A percentile compares a stretch with the other conserved stretches of the same genome.
Evolutionary conservation across 2,329 filamentous ascomycete species (phyloP).

Genomic region (Falciphora oryzae): DNA sequence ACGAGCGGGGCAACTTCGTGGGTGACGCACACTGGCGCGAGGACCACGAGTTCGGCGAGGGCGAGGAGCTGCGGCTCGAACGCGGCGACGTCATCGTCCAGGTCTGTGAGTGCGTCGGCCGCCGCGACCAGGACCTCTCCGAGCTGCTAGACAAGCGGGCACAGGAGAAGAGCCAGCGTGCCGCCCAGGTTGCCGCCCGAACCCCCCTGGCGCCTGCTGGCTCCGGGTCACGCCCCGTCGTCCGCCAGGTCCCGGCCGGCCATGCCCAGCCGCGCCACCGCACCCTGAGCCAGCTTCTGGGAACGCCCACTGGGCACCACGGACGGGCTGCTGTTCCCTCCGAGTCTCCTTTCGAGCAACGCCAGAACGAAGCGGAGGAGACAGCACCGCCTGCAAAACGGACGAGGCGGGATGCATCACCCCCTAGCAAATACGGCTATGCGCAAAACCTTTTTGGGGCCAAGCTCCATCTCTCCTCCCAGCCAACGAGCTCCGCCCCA

Average conservation of each 20-base stretch:
- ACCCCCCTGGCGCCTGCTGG: slow-evolving; percentile 14
- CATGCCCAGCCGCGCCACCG: slow-evolving; percentile 36
- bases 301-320: slow-evolving; percentile 56
- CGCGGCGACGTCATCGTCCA: slow-evolving; percentile 71
- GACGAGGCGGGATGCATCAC: slow-evolving; percentile 30
- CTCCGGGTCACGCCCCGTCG: slow-evolving; percentile 17
- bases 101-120: slow-evolving; percentile 69
- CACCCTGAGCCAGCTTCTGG: slow-evolving; percentile 54
- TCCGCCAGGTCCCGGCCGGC: slow-evolving; percentile 22
- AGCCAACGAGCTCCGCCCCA: slow-evolving; percentile 27
- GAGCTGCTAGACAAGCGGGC: slow-evolving; percentile 65
- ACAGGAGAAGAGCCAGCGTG: slow-evolving; percentile 48
- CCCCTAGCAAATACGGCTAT: slow-evolving; percentile 42
- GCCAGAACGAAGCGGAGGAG: slow-evolving; percentile 28
- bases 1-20: slow-evolving; percentile 71
- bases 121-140: slow-evolving; percentile 70
- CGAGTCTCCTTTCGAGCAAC: slow-evolving; percentile 61
- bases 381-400: slow-evolving; percentile 31
- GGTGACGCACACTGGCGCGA: slow-evolving; percentile 80
- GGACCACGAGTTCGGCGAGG: slow-evolving; percentile 64
- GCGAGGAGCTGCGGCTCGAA: slow-evolving; percentile 77
- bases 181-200: slow-evolving; percentile 38
- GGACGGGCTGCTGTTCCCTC: slow-evolving; percentile 52
- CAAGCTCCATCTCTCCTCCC: slow-evolving; percentile 36
- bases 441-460: slow-evolving; percentile 46